These are phyloP conservation scores for Aurinia saxatilis DNA, from an alignment of 345 rosid genomes.

Conservation along the genomic window DNA sequence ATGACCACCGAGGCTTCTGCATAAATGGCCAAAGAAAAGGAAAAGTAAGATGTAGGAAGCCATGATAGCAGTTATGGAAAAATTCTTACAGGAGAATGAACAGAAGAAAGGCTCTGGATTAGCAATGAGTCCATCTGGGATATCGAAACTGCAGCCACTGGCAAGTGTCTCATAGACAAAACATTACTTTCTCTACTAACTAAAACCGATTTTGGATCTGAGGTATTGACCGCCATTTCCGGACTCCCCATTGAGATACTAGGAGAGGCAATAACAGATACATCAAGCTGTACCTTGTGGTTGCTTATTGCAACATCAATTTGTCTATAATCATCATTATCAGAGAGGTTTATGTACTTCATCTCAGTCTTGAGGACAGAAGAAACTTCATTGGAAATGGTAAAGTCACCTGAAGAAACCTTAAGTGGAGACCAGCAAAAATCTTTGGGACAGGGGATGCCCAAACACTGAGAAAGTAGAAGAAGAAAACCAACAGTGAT, in stretches of 20 bases:
- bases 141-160: slow-evolving; percentile 29
- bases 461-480: slow-evolving; percentile 38
- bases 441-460: slow-evolving; percentile 27
- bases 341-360: slow-evolving; percentile 23
- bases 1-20: slow-evolving; percentile 51
- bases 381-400: slow-evolving; percentile 15
- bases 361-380: background rate
- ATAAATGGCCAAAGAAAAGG: background rate
- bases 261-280: background rate
- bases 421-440: slow-evolving; percentile 14
- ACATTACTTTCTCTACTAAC: slow-evolving; percentile 11
- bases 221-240: slow-evolving; percentile 5
- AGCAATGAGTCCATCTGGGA: slow-evolving; percentile 53
- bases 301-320: slow-evolving; percentile 16
- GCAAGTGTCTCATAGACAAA: slow-evolving; percentile 1
- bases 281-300: background rate
- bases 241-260: slow-evolving; percentile 13
- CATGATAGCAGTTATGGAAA: too few relatives aligned
- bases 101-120: slow-evolving; percentile 35
- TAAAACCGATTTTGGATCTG: background rate
- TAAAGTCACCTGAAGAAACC: slow-evolving; percentile 28
- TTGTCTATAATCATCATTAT: slow-evolving; percentile 1
- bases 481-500: slow-evolving; percentile 29
- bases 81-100: slow-evolving; percentile 44
- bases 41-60: background rate